These are phyloP conservation scores for Ophidiomyces ophidiicola DNA, from an alignment of 2,329 filamentous ascomycete genomes.

Conservation along the genomic window DNA sequence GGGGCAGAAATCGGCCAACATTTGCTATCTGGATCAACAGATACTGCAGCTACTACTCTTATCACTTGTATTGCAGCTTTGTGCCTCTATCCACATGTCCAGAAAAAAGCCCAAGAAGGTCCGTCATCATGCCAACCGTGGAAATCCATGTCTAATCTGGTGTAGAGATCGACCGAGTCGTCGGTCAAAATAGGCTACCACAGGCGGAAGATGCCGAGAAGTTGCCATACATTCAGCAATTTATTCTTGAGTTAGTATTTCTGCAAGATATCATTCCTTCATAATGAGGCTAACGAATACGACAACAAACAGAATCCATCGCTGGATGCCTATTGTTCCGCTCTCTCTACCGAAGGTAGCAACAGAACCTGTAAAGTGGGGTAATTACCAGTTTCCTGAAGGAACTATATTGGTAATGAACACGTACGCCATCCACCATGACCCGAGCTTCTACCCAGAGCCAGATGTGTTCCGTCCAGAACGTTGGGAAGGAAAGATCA, in stretches of 20 bases:
- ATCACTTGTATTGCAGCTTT: conserved; percentile 40
- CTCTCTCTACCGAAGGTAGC: conserved; percentile 1
- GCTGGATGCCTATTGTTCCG: conserved; percentile 3
- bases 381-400: conserved; percentile 1
- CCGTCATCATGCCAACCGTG: background rate
- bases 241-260: conserved; percentile 4
- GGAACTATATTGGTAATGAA: conserved; percentile 32
- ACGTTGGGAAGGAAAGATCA: conserved; percentile 18
- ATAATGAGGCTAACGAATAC: background rate
- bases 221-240: conserved; percentile 26
- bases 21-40: conserved; percentile 22
- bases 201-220: conserved; percentile 28
- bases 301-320: background rate
- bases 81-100: conserved; percentile 35
- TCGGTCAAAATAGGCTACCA: conserved; percentile 24
- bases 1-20: conserved; percentile 8
- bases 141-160: background rate
- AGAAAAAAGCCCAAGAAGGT: conserved; percentile 35
- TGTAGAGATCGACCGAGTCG: conserved; percentile 27
- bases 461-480: conserved; percentile 26
- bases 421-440: conserved; percentile 40
- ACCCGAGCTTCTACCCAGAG: conserved; percentile 31
- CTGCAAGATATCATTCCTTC: background rate
- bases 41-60: conserved; percentile 40
- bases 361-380: conserved; percentile 2